Percentiles rank a stretch among this genome's conserved stretches.
Conservation (phyloP, 768 basidiomycete genomes). For the Tephrocybe sp. region DNA sequence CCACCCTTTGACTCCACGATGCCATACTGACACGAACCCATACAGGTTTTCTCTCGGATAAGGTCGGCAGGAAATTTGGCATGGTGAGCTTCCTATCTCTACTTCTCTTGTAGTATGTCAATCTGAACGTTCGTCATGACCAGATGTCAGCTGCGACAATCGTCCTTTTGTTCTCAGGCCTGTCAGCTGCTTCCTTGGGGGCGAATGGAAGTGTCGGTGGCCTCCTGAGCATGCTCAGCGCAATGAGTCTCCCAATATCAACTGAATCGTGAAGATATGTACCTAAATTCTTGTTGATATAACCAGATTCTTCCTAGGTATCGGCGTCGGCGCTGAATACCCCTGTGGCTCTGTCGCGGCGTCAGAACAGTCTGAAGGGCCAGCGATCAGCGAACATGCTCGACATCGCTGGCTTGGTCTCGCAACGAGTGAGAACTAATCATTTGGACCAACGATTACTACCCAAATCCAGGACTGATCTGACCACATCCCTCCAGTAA, state of each 20-base stretch:
- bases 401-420: slow-evolving; percentile 85
- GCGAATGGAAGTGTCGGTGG: slow-evolving; percentile 66
- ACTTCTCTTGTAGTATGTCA: no score
- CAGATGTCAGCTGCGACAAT: slow-evolving; percentile 1
- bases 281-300: no score
- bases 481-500: slow-evolving; percentile 39
- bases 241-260: no score
- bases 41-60: slow-evolving; percentile 11
- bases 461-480: not conserved
- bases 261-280: no score
- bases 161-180: slow-evolving; percentile 60
- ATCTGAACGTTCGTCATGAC: not conserved
- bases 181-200: slow-evolving; percentile 80
- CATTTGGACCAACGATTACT: no score
- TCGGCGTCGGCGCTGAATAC: no score
- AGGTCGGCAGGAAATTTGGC: slow-evolving; percentile 14
- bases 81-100: slow-evolving; percentile 9
- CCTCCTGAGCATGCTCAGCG: slow-evolving; percentile 72
- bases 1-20: not conserved
- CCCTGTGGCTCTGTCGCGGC: slow-evolving; percentile 88
- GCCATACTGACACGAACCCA: not conserved
- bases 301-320: no score
- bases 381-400: slow-evolving; percentile 68
- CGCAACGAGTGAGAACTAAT: slow-evolving; percentile 82
- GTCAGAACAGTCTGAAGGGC: slow-evolving; percentile 86